phyloP scores from a whole-genome alignment of 495 filamentous ascomycete species.

The Xeromyces bisporus region DNA sequence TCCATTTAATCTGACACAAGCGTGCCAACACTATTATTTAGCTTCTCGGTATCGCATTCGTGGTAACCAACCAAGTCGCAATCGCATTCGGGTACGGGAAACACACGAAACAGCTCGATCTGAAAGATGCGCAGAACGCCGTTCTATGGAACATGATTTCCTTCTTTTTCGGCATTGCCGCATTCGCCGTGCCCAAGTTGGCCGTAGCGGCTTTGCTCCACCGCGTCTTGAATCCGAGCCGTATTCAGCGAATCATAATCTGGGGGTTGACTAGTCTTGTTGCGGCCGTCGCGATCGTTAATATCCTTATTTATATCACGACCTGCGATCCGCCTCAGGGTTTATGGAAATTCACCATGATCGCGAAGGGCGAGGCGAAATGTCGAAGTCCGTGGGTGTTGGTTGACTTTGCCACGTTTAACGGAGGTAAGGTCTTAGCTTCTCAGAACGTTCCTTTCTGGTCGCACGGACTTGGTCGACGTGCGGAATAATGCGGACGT shows the following conservation, averaged over 20 bases:
- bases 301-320: slow-evolving; percentile 18
- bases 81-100: slow-evolving; percentile 10
- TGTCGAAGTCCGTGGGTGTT: slow-evolving; percentile 20
- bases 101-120: slow-evolving; percentile 2
- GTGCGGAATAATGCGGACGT: no score
- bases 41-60: slow-evolving; percentile 9
- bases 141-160: slow-evolving; percentile 17
- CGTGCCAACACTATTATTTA: not conserved
- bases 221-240: slow-evolving; percentile 19
- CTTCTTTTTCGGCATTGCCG: slow-evolving; percentile 23
- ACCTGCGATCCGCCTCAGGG: slow-evolving; percentile 24
- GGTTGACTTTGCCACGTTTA: slow-evolving; percentile 19
- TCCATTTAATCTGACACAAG: not conserved
- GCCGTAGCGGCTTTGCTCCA: slow-evolving; percentile 20
- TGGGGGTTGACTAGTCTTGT: slow-evolving; percentile 14
- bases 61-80: slow-evolving; percentile 7
- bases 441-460: no score
- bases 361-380: slow-evolving; percentile 9
- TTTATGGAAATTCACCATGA: slow-evolving; percentile 22
- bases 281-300: slow-evolving; percentile 7
- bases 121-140: slow-evolving; percentile 4
- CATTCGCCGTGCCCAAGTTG: slow-evolving; percentile 26
- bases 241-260: slow-evolving; percentile 10
- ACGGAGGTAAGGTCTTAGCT: no score
- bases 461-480: no score